These are phyloP conservation scores for Cylindrotheca fusiformis DNA, from an alignment of 108 stramenopile species.

Conservation along the genomic window DNA sequence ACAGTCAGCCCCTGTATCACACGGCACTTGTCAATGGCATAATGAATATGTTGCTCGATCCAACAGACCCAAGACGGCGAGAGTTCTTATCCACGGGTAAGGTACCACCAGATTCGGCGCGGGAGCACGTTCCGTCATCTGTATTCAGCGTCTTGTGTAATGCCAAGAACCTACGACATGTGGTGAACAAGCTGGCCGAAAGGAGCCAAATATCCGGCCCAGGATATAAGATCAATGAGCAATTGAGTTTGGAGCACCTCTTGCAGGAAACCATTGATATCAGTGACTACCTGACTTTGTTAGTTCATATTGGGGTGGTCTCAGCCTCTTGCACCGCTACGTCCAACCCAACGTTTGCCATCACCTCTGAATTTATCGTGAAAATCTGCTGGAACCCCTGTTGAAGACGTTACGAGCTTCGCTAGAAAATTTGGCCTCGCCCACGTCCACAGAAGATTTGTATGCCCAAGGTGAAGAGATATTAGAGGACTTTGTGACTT, in stretches of 20 bases:
- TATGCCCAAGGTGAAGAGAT: no score
- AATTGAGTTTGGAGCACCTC: slow-evolving; percentile 8
- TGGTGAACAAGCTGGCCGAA: neutral
- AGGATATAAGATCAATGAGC: neutral
- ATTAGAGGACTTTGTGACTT: no score
- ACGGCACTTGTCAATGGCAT: no score
- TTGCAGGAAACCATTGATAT: neutral
- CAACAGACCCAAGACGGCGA: no score
- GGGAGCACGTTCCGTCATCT: neutral
- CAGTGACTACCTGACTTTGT: neutral
- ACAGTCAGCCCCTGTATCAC: no score
- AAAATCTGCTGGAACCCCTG: neutral
- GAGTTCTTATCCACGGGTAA: no score
- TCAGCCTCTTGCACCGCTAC: neutral
- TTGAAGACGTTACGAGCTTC: neutral
- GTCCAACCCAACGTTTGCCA: neutral
- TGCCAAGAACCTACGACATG: slow-evolving; percentile 8
- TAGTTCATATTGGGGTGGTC: slow-evolving; percentile 3
- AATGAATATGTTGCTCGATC: no score
- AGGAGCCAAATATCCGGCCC: neutral
- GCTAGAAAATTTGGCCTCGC: no score
- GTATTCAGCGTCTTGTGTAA: slow-evolving; percentile 4
- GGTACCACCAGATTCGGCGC: neutral
- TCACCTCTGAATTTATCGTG: slow-evolving; percentile 3
- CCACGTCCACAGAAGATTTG: no score